Evolutionary conservation across 208 protist species (phyloP).

Genomic region (Acanthamoeba royreba): DNA sequence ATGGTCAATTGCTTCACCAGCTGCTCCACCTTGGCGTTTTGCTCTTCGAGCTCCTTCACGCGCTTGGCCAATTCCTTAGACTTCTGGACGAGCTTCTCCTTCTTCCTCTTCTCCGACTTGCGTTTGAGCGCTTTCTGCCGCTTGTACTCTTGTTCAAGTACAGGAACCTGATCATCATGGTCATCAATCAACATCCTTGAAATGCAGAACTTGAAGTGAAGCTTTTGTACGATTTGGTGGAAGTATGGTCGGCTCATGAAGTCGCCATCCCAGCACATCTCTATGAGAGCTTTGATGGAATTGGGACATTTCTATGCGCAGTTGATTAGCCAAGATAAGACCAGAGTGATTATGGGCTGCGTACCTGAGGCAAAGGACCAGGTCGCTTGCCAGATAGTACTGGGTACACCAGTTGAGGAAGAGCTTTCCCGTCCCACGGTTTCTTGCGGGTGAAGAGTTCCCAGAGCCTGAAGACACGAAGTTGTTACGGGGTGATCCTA

Average conservation of each 20-base stretch:
- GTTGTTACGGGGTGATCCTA: neutral
- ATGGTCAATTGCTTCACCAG: neutral
- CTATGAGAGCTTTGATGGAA: neutral
- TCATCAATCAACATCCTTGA: neutral
- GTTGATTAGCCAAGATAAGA: no score
- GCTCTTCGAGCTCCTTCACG: neutral
- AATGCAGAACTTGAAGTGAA: neutral
- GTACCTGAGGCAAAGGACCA: neutral
- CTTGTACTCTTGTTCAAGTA: neutral
- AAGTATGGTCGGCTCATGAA: constrained; percentile 1
- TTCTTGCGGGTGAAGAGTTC: neutral
- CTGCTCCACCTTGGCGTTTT: neutral
- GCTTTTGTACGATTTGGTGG: neutral
- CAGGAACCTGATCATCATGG: neutral
- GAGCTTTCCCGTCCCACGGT: neutral
- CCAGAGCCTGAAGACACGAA: neutral
- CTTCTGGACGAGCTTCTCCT: neutral
- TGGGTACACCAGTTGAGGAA: neutral
- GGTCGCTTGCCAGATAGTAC: neutral
- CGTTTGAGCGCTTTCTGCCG: neutral
- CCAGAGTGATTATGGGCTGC: no score
- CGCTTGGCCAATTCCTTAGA: neutral
- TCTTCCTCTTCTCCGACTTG: constrained; percentile 6
- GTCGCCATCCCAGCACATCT: neutral
- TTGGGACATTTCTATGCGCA: neutral